Base-by-base conservation (phyloP, 768 basidiomycete species). In the Phanerodontia chrysosporium region DNA sequence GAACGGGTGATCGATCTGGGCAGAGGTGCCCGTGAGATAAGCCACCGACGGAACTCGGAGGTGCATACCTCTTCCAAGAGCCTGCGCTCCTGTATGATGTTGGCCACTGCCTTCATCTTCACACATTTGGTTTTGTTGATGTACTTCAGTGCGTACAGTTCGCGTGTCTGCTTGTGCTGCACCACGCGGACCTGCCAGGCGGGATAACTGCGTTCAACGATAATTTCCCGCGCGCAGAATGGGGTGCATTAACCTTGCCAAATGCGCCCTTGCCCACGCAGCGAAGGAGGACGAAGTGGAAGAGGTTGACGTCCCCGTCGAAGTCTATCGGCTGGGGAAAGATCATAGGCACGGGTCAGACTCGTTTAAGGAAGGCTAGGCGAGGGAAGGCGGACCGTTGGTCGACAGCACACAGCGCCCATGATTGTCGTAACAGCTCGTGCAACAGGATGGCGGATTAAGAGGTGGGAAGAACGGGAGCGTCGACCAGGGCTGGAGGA, bases 221-320 rank as follows among this genome's bases (percentile, higher is more conserved):
- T 3, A 24, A 30, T 22, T 18, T n/a, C 9, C 53, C 30, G 55
- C 51, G 64, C n/a, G 36, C 39, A n/a, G 36, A 28, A 24, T 28
- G 49, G 18, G 14, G 10, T 69, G 74, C 55, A 32, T 42, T 4
- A 18, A 95, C 96, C 86, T 99, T 98, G 70, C 96, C 96, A 73
- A 99, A 98, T 1, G 96, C 96, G 52, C 96, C 96, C 73, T 98
- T 98, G 22, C 96, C 96, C n/a, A 99, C 95, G 64, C 93, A 95
- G 66, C 96, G 81, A 21, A 98, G 74, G 42, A 99, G 87, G 62
- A 92, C 83, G 70, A 99, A 99, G 70, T 99, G 97, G 73, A 97
- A 99, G 58, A 99, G 86, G 70, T 93, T 96, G 70, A 94, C 89
- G 62, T 96, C 93, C 64, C 90, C 92, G 65, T 95, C 93, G 70